phyloP scores from a whole-genome alignment of 2,329 filamentous ascomycete genomes.

The Catunica adiposa region DNA sequence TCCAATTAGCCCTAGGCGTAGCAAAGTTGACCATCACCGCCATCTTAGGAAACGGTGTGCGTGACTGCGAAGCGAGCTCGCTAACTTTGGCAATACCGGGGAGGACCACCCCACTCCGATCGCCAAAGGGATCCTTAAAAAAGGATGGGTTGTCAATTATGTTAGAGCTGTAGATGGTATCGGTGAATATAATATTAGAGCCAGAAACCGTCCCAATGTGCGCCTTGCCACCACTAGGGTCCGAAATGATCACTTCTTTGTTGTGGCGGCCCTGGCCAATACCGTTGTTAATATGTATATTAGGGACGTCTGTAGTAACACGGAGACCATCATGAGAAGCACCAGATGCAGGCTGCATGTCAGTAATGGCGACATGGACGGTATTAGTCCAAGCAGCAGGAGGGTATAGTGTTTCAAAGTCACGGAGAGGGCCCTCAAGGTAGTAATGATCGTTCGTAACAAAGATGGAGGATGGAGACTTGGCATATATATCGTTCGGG shows the following conservation, averaged over 20 bases:
- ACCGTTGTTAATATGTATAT: conserved; percentile 39
- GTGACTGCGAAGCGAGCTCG: conserved; percentile 22
- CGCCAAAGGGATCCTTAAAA: conserved; percentile 35
- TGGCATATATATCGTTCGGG: conserved; percentile 40
- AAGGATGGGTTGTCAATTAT: conserved; percentile 41
- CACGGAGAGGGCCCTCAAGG: conserved; percentile 29
- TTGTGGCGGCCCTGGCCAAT: conserved; percentile 30
- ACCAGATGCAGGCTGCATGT: conserved; percentile 15
- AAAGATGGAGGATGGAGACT: conserved; percentile 32
- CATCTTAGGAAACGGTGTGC: conserved; percentile 19
- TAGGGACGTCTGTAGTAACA: conserved; percentile 27
- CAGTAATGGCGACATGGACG: conserved; percentile 21
- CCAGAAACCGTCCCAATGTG: conserved; percentile 17
- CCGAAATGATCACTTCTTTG: conserved; percentile 27
- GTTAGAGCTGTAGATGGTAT: conserved; percentile 17
- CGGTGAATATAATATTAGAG: conserved; percentile 11
- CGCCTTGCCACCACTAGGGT: conserved; percentile 30
- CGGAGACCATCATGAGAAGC: conserved; percentile 22
- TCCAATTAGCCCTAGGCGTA: conserved; percentile 14
- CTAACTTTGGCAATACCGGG: conserved; percentile 29
- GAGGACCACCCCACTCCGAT: conserved; percentile 38
- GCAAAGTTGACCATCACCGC: conserved; percentile 7
- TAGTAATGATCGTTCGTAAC: conserved; percentile 45
- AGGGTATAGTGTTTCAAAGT: conserved; percentile 29
- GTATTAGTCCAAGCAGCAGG: conserved; percentile 32